Base-by-base conservation (phyloP, 768 basidiomycete genomes). In the Suillus hirtellus region DNA sequence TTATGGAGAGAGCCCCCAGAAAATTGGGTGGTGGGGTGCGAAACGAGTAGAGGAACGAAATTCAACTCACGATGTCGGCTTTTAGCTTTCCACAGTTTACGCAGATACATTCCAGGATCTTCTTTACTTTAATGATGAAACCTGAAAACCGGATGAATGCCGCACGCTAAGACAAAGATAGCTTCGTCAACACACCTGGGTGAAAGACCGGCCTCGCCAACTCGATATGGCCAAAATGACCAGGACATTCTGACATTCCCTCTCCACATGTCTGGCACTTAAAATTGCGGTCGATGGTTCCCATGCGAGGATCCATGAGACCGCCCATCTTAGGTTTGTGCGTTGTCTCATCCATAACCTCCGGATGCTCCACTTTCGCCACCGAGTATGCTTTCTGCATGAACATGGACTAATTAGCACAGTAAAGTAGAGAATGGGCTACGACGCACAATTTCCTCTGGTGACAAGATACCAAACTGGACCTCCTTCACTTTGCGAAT, bases 181-280 rank as follows among this genome's bases (percentile, higher is more conserved):
- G 24, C 6, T 49, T 7, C 61, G 9, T 31, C 11, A 31, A 83
- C 89, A 66, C 77, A 93, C 94, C 95, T 77, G 94, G 91, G 77
- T 99, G 96, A 73, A 95, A 99, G 40, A 97, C 94, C n/a, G 96
- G 95, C 70, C 95, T 84, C 50, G 94, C 94, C 72, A 99, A 81
- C 79, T 99, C 97, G 72, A 99, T 94, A 75, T 99, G 96, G 61
- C 97, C 97, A 80, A 99, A 99, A 77, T 99, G 97, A 59, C 97
- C 97, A 34, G 97, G 96, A 80, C 97, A 99, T 75, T 99, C 97
- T 19, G 95, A 90, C 96, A 99, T 98, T n/a, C 96, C 96, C 84
- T 99, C 97, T 68, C 95, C 96, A 76, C 97, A 99, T 35, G 97
- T 99, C 81, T 98, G 95, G 75, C 97, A 99, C 81, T 99, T 99